phyloP scores from a whole-genome alignment of 2,329 filamentous ascomycete species.

The Fusarium lyarnte region DNA sequence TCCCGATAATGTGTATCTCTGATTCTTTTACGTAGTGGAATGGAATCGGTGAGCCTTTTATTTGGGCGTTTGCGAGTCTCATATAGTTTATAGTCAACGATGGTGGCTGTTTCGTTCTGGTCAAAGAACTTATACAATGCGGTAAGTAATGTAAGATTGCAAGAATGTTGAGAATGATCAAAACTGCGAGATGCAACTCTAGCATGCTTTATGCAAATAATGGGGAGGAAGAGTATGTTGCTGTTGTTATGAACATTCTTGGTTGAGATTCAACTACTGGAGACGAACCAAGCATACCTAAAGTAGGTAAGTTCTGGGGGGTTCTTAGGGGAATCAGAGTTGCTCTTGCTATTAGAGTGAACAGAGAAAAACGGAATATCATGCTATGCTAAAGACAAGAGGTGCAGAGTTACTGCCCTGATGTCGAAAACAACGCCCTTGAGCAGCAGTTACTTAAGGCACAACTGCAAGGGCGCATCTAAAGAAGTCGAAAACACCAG shows the following conservation, averaged over 20 bases:
- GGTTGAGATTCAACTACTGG: neutral
- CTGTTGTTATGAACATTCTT: neutral
- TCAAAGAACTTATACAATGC: neutral
- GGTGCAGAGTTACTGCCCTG: neutral
- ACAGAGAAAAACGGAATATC: neutral
- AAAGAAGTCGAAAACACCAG: neutral
- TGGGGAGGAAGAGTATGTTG: neutral
- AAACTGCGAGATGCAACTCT: neutral
- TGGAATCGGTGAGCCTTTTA: neutral
- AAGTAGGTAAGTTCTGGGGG: neutral
- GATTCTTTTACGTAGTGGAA: neutral
- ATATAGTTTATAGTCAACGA: neutral
- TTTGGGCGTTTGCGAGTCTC: neutral
- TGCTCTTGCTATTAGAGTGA: constrained; percentile 24
- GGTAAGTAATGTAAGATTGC: neutral
- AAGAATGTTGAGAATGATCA: neutral
- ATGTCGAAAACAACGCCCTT: neutral
- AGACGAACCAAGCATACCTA: neutral
- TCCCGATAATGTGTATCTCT: neutral
- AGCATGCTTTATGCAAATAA: constrained; percentile 5
- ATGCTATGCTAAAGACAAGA: neutral
- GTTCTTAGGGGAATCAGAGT: constrained; percentile 29
- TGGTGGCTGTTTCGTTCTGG: neutral
- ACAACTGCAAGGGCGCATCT: neutral
- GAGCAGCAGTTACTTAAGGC: neutral